Evolutionary conservation across 2,329 filamentous ascomycete species (phyloP).

Genomic region (Westerdykella aurantiaca): DNA sequence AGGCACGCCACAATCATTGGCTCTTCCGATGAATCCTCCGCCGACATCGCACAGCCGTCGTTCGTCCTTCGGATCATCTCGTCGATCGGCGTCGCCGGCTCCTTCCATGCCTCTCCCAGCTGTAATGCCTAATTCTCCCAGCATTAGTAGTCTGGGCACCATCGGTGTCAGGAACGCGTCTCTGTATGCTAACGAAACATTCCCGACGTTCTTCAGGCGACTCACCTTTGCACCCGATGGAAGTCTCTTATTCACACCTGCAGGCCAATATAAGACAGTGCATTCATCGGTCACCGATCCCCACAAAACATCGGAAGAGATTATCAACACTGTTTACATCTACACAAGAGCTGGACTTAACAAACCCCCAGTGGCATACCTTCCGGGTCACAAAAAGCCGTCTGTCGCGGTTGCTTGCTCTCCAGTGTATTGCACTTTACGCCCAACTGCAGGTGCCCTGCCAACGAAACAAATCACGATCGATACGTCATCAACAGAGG

Average conservation of each 20-base stretch:
- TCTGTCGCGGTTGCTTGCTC: slow-evolving; percentile 95
- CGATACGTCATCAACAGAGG: slow-evolving; percentile 83
- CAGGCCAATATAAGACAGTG: slow-evolving; percentile 87
- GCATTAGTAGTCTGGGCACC: slow-evolving; percentile 53
- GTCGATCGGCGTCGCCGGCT: slow-evolving; percentile 85
- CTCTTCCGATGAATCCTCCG: slow-evolving; percentile 93
- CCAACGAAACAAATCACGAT: slow-evolving; percentile 83
- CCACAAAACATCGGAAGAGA: slow-evolving; percentile 71
- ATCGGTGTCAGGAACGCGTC: slow-evolving; percentile 67
- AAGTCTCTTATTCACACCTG: slow-evolving; percentile 86
- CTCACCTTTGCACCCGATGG: slow-evolving; percentile 94
- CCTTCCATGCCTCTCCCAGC: slow-evolving; percentile 90
- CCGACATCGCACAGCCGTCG: slow-evolving; percentile 84
- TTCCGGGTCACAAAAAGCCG: slow-evolving; percentile 96
- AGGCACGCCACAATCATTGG: slow-evolving; percentile 83
- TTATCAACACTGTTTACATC: slow-evolving; percentile 96
- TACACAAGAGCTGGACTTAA: slow-evolving; percentile 96
- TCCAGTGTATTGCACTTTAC: slow-evolving; percentile 77
- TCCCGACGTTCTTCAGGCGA: slow-evolving; percentile 93
- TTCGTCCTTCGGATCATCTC: slow-evolving; percentile 82
- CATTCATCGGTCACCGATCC: slow-evolving; percentile 60
- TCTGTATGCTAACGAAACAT: slow-evolving; percentile 92
- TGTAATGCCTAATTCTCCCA: slow-evolving; percentile 91
- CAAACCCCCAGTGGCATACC: slow-evolving; percentile 88
- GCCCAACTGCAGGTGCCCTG: slow-evolving; percentile 53